Evolutionary conservation across 352 stramenopile genomes (phyloP).

Genomic region (Phytophthora cactorum): DNA sequence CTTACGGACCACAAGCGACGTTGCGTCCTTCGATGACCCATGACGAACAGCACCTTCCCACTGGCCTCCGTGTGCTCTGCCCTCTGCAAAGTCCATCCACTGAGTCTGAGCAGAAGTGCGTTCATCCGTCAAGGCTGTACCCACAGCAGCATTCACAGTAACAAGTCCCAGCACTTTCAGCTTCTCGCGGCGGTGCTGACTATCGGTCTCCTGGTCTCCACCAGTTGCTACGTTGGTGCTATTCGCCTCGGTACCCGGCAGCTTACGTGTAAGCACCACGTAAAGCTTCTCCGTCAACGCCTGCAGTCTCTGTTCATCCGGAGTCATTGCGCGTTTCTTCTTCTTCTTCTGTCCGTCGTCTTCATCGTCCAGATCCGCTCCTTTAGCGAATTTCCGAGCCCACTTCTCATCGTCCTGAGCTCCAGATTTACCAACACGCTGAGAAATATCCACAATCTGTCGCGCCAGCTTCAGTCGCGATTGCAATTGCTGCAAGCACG

Average conservation of each 20-base stretch:
- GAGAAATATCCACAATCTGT: slow-evolving; percentile 58
- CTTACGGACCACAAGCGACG: slow-evolving; percentile 64
- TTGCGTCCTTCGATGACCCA: slow-evolving; percentile 76
- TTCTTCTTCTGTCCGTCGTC: slow-evolving; percentile 52
- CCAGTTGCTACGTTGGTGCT: background rate
- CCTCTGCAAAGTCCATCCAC: slow-evolving; percentile 80
- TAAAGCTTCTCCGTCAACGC: slow-evolving; percentile 77
- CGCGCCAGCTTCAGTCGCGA: slow-evolving; percentile 59
- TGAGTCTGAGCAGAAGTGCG: slow-evolving; percentile 80
- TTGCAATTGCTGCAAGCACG: slow-evolving; percentile 52
- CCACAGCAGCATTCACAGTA: slow-evolving; percentile 63
- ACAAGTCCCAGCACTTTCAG: slow-evolving; percentile 66
- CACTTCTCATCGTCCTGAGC: slow-evolving; percentile 57
- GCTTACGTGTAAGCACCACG: slow-evolving; percentile 53
- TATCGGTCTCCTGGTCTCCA: slow-evolving; percentile 25
- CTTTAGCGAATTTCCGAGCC: slow-evolving; percentile 61
- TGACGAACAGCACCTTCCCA: slow-evolving; percentile 77
- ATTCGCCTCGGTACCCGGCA: slow-evolving; percentile 19
- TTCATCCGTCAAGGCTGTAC: slow-evolving; percentile 54
- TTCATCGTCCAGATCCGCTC: slow-evolving; percentile 55
- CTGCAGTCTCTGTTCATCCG: slow-evolving; percentile 75
- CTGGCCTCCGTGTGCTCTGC: slow-evolving; percentile 49
- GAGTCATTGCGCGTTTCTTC: slow-evolving; percentile 45
- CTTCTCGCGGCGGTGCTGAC: slow-evolving; percentile 64
- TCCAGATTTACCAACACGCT: slow-evolving; percentile 42